These are phyloP conservation scores for Periglandula ipomoeae DNA, from an alignment of 2,329 filamentous ascomycete genomes.

Conservation along the genomic window DNA sequence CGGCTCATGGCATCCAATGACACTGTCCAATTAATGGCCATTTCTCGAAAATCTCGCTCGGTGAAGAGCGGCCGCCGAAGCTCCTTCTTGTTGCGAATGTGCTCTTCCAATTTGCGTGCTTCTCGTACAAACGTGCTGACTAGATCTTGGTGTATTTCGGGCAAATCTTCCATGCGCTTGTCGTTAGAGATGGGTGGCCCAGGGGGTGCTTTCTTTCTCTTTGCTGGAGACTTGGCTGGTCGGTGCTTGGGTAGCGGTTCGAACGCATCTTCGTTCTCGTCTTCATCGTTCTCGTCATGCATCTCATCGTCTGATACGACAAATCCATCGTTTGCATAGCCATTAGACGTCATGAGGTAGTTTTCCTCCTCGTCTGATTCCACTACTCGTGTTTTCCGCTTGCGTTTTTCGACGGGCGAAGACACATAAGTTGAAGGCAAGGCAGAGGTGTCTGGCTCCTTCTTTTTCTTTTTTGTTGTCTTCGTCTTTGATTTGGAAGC, in stretches of 20 bases:
- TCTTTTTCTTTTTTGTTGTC: slow-evolving; percentile 26
- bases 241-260: slow-evolving; percentile 30
- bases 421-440: slow-evolving; percentile 40
- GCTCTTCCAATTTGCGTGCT: slow-evolving; percentile 51
- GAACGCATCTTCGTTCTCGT: slow-evolving; percentile 36
- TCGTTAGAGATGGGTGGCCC: slow-evolving; percentile 52
- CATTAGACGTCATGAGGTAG: slow-evolving; percentile 32
- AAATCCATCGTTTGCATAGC: slow-evolving; percentile 42
- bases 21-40: slow-evolving; percentile 61
- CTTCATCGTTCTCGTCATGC: slow-evolving; percentile 21
- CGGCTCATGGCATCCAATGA: slow-evolving; percentile 50
- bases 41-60: slow-evolving; percentile 59
- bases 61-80: slow-evolving; percentile 56
- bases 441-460: slow-evolving; percentile 29
- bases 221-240: slow-evolving; percentile 25
- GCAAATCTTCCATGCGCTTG: slow-evolving; percentile 41
- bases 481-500: slow-evolving; percentile 21
- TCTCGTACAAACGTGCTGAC: slow-evolving; percentile 56
- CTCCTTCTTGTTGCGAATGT: slow-evolving; percentile 49
- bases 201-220: slow-evolving; percentile 14
- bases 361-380: slow-evolving; percentile 27
- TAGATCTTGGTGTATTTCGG: slow-evolving; percentile 52
- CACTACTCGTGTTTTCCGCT: slow-evolving; percentile 15
- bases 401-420: slow-evolving; percentile 36
- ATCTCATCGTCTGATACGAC: slow-evolving; percentile 32